These are phyloP conservation scores for Corchorus olitorius DNA, from an alignment of 345 rosid species.

Conservation along the genomic window DNA sequence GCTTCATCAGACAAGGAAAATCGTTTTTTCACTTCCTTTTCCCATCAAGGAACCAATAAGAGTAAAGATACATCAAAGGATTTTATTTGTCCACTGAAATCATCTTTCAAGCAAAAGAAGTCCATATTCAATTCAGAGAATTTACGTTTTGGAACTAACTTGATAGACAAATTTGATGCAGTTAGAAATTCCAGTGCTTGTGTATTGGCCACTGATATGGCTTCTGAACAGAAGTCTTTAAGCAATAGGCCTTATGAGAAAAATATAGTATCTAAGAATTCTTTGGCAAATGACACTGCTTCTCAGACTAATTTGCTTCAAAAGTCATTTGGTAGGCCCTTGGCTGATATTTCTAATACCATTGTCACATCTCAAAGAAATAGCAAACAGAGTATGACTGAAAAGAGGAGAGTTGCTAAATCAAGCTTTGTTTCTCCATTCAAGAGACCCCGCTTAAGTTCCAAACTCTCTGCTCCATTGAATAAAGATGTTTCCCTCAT, in stretches of 20 bases:
- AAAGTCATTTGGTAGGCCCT: constrained; percentile 47
- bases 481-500: constrained; percentile 39
- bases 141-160: constrained; percentile 47
- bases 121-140: constrained; percentile 36
- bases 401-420: constrained; percentile 58
- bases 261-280: constrained; percentile 20
- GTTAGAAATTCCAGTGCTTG: constrained; percentile 37
- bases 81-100: constrained; percentile 64
- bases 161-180: constrained; percentile 76
- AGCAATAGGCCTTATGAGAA: constrained; percentile 21
- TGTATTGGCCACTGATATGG: constrained; percentile 28
- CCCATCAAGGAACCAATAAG: constrained; percentile 44
- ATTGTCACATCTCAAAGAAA: constrained; percentile 30
- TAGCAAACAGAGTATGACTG: constrained; percentile 35
- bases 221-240: constrained; percentile 32
- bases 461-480: constrained; percentile 64
- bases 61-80: constrained; percentile 40
- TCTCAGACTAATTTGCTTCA: constrained; percentile 34
- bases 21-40: constrained; percentile 30
- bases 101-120: constrained; percentile 44
- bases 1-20: constrained; percentile 45
- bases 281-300: constrained; percentile 32
- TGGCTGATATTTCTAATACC: constrained; percentile 70
- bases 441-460: constrained; percentile 72
- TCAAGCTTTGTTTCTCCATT: constrained; percentile 58